A percentile compares a stretch with the other conserved stretches of the same genome.
Conservation (phyloP, 192 early-diverging fungal species). For the Backusella parvicylindrica region DNA sequence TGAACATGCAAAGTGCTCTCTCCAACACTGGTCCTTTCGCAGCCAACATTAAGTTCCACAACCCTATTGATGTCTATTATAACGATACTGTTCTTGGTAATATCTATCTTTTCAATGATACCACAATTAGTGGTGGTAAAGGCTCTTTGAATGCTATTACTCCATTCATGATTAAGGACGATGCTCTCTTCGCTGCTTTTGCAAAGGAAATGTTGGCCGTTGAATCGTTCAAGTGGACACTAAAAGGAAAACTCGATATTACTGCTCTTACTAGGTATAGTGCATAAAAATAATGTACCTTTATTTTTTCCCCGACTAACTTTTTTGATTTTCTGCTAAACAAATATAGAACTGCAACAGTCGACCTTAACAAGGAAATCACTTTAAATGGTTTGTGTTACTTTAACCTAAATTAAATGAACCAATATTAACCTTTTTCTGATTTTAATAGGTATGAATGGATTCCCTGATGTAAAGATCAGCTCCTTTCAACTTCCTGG, state of each 20-base stretch:
- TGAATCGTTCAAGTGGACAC: slow-evolving; percentile 30
- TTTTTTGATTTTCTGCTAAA: slow-evolving; percentile 5
- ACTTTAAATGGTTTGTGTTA: slow-evolving; percentile 33
- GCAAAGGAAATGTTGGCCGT: slow-evolving; percentile 45
- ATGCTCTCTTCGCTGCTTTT: slow-evolving; percentile 40
- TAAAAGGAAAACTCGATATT: slow-evolving; percentile 28
- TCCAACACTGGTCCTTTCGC: slow-evolving; percentile 51
- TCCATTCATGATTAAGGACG: slow-evolving; percentile 39
- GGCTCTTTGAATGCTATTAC: slow-evolving; percentile 32
- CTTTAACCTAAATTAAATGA: not conserved
- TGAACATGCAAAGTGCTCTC: slow-evolving; percentile 37
- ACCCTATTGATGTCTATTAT: slow-evolving; percentile 42
- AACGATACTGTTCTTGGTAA: slow-evolving; percentile 38
- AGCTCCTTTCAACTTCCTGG: slow-evolving; percentile 49
- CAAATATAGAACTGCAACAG: slow-evolving; percentile 29
- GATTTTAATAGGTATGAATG: slow-evolving; percentile 45
- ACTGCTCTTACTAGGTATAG: slow-evolving; percentile 29
- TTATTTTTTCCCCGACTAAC: slow-evolving; percentile 3
- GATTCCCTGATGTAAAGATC: slow-evolving; percentile 50
- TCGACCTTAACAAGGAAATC: slow-evolving; percentile 44
- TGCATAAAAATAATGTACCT: not conserved
- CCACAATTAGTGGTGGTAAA: slow-evolving; percentile 44
- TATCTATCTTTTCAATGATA: slow-evolving; percentile 31
- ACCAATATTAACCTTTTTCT: not conserved
- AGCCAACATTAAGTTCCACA: slow-evolving; percentile 45